phyloP scores from a whole-genome alignment of 768 basidiomycete genomes.

The Hypholoma sublateritium region DNA sequence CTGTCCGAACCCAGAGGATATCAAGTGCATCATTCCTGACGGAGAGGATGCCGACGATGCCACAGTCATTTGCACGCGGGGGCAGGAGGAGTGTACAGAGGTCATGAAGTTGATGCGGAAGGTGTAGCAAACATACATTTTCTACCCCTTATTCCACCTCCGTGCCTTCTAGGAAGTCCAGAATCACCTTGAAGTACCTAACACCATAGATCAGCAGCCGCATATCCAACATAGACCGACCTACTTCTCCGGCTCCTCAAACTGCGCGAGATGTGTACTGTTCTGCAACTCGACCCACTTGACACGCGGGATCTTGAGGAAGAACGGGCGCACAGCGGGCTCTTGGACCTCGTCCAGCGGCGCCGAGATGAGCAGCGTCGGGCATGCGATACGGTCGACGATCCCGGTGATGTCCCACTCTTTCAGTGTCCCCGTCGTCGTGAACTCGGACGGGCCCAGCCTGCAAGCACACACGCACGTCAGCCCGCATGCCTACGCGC shows the following conservation, averaged over 20 bases:
- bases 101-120: neutral
- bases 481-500: neutral
- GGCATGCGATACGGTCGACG: constrained; percentile 17
- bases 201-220: neutral
- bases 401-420: constrained; percentile 21
- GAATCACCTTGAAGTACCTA: constrained; percentile 1
- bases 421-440: constrained; percentile 22
- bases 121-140: neutral
- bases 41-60: neutral
- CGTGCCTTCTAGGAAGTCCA: neutral
- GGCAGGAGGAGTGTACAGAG: neutral
- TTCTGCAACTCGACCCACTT: constrained; percentile 19
- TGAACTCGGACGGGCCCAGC: constrained; percentile 35
- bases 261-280: constrained; percentile 14
- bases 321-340: constrained; percentile 15
- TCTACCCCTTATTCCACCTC: neutral
- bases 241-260: constrained; percentile 18
- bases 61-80: neutral
- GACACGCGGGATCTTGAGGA: constrained; percentile 15
- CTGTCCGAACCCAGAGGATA: neutral
- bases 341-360: constrained; percentile 22
- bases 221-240: neutral
- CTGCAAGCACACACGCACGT: constrained; percentile 18
- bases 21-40: neutral
- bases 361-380: constrained; percentile 22